phyloP scores from a whole-genome alignment of 805 yeast genomes.

The Jamesozyma spencerorum region DNA sequence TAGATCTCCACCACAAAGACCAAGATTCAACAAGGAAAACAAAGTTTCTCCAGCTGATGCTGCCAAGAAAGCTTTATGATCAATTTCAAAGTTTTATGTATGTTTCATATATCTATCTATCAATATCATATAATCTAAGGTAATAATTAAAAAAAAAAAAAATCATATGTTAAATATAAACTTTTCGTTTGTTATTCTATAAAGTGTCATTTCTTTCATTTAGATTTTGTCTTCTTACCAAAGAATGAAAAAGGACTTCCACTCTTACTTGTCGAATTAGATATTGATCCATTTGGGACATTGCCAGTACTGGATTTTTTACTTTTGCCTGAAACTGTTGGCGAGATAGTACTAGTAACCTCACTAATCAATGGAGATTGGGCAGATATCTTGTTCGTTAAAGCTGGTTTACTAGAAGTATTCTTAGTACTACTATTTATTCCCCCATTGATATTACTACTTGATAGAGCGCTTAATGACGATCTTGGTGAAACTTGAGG shows the following conservation, averaged over 20 bases:
- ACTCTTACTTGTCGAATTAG: background rate
- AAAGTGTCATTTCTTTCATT: too few species aligned
- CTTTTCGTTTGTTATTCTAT: too few species aligned
- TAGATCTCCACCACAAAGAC: conserved; percentile 98
- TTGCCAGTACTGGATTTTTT: too few species aligned
- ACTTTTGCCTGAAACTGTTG: too few species aligned
- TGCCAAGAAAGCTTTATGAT: conserved; percentile 80
- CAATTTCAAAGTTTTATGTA: background rate
- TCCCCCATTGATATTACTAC: background rate
- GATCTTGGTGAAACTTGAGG: too few species aligned
- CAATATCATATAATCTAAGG: background rate
- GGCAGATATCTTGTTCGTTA: too few species aligned
- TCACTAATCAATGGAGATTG: too few species aligned
- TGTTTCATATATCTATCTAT: background rate
- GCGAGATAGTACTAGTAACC: too few species aligned
- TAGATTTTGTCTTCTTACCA: conserved; percentile 11
- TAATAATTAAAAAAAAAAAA: background rate
- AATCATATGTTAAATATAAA: too few species aligned
- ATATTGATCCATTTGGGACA: background rate
- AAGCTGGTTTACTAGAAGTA: background rate
- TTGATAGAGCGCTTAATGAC: conserved; percentile 1
- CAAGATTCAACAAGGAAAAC: conserved; percentile 93
- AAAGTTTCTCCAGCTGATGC: conserved; percentile 95
- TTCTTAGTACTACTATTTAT: background rate
- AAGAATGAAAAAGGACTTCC: conserved; percentile 15